Conservation (phyloP, 2,329 filamentous ascomycete species). For the Blastomyces emzantsi region DNA sequence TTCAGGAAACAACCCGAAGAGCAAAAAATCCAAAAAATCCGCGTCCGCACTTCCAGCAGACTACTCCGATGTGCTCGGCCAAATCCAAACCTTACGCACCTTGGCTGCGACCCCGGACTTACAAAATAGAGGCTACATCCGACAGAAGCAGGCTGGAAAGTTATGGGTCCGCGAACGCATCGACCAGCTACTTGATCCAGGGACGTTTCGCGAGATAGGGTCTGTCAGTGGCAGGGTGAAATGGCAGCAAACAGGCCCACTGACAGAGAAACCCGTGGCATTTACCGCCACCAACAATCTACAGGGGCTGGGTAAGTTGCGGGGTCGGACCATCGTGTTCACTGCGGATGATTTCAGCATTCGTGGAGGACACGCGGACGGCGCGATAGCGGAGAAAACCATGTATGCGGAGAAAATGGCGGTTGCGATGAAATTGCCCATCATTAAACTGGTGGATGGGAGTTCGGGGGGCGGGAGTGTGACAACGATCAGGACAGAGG, state of each 20-base stretch:
- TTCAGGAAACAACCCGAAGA: slow-evolving; percentile 23
- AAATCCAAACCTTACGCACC: slow-evolving; percentile 44
- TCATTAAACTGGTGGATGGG: slow-evolving; percentile 57
- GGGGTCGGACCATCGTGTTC: slow-evolving; percentile 48
- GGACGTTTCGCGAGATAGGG: slow-evolving; percentile 51
- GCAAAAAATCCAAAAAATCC: slow-evolving; percentile 21
- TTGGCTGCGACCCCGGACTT: slow-evolving; percentile 49
- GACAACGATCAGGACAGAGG: slow-evolving; percentile 47
- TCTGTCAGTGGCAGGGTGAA: slow-evolving; percentile 51
- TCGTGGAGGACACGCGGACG: slow-evolving; percentile 56
- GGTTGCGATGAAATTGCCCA: slow-evolving; percentile 48
- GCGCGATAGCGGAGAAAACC: slow-evolving; percentile 49
- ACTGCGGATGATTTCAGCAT: slow-evolving; percentile 58
- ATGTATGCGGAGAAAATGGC: slow-evolving; percentile 55
- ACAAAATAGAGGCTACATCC: slow-evolving; percentile 49
- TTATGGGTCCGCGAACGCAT: slow-evolving; percentile 57
- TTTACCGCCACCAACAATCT: slow-evolving; percentile 56
- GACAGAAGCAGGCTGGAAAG: slow-evolving; percentile 56
- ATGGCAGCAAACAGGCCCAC: slow-evolving; percentile 42
- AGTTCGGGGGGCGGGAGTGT: slow-evolving; percentile 55
- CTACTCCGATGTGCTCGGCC: slow-evolving; percentile 53
- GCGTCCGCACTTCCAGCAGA: slow-evolving; percentile 45
- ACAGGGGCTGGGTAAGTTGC: slow-evolving; percentile 48
- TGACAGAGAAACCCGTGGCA: slow-evolving; percentile 35
- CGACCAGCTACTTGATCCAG: slow-evolving; percentile 47